Base-by-base conservation (phyloP, 768 basidiomycete species). In the Boletus rufocinnamomeus region DNA sequence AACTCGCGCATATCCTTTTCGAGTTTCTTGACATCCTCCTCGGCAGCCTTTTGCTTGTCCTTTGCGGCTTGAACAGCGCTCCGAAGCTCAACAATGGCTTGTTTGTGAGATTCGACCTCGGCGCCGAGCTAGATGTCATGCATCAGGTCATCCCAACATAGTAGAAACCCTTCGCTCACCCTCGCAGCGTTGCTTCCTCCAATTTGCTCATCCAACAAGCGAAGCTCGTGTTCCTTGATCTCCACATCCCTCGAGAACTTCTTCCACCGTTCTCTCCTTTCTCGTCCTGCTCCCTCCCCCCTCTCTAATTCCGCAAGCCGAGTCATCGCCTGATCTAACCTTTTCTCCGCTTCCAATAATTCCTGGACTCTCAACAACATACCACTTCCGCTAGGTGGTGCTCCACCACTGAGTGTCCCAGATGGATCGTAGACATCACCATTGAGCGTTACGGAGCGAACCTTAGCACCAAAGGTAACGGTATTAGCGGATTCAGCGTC, bases 1-100 rank as follows among this genome's bases (percentile, higher is more conserved):
- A 99, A 98, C 77, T 98, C 97, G 54, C 84, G 85, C 94, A 99
- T 98, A 71, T 99, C 97, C 66, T 88, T 88, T 75, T 98, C 93
- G 25, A 98, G 85, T 67, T 88, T 91, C 76, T 86, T 87, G 71
- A 85, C 83, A 58, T 98, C 95, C 0, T 80, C 85, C 50, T 87
- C 77, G 0, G 93, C 92, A 8, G 75, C 80, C 67, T 83, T 84
- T 71, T 96, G 91, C 68, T 92, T 92, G 54, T 86, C 79, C 69
- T 87, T 84, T 6, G 93, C 86, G 0, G 76, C 75, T 60, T 85
- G 74, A n/a, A 91, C 75, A 2, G 85, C 83, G 21, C 70, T 69
- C 44, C 81, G 77, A 30, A 94, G 78, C 28, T 84, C 80, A 0
- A 64, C 75, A 30, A 96, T 87, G 0, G 78, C 78, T 62, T 82